phyloP scores from a whole-genome alignment of 306 rosid genomes.

The Pachyrhizus erosus region DNA sequence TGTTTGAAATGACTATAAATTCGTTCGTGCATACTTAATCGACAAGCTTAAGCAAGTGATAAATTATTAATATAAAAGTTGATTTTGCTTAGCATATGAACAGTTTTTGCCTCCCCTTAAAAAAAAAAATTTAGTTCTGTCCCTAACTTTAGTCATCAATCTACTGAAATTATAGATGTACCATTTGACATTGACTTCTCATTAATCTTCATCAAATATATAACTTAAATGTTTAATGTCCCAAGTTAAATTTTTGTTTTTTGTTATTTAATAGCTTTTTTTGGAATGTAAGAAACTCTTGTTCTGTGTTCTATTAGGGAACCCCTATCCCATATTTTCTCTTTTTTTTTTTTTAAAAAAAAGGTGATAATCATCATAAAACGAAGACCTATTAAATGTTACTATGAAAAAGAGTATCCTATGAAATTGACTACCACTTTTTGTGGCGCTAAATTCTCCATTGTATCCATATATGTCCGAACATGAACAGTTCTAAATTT shows the following conservation, averaged over 20 bases:
- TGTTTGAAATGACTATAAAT: no score
- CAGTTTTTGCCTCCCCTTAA: no score
- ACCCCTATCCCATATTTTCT: not conserved
- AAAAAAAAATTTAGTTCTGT: no score
- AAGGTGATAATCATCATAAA: not conserved
- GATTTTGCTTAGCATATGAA: no score
- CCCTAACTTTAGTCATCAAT: not conserved
- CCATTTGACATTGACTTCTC: no score
- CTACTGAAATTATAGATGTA: not conserved
- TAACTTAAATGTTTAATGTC: no score
- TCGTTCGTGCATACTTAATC: no score
- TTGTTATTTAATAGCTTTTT: not conserved
- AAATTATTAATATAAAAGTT: no score
- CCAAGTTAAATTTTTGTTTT: no score
- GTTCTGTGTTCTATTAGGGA: not conserved
- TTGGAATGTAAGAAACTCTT: not conserved
- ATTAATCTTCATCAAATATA: no score
- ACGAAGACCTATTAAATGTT: not conserved
- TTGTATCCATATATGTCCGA: not conserved
- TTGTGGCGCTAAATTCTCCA: not conserved
- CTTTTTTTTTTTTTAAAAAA: not conserved
- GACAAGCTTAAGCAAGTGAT: no score
- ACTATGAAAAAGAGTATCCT: not conserved
- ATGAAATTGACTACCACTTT: conserved; percentile 18
- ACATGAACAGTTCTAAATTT: not conserved